A percentile compares a stretch with the other conserved stretches of the same genome.
Evolutionary conservation across 148 eudicot genomes (phyloP).

Genomic region (Fagopyrum tataricum): DNA sequence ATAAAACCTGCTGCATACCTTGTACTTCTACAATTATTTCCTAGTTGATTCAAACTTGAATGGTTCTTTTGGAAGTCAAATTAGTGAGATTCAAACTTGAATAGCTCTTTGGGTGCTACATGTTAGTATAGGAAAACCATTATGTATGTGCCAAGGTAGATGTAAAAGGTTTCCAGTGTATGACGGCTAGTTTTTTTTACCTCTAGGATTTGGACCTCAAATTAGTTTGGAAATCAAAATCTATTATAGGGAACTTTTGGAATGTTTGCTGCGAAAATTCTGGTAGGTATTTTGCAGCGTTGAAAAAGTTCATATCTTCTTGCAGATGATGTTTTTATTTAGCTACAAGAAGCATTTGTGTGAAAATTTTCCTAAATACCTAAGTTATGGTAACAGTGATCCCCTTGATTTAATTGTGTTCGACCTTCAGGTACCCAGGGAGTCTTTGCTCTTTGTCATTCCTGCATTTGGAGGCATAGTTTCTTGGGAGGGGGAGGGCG

Average conservation of each 20-base stretch:
- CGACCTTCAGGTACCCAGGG: slow-evolving; percentile 67
- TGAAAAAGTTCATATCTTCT: too few relatives aligned
- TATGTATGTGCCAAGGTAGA: neutral
- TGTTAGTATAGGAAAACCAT: neutral
- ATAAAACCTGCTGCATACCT: neutral
- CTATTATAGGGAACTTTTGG: neutral
- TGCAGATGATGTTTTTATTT: neutral
- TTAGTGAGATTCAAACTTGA: neutral
- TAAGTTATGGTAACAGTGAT: neutral
- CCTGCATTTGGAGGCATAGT: slow-evolving; percentile 90
- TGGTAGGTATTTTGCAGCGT: too few relatives aligned
- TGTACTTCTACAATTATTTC: neutral
- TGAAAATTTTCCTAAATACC: neutral
- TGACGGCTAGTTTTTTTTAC: neutral
- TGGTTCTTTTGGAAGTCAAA: neutral
- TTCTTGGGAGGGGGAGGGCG: slow-evolving; percentile 94
- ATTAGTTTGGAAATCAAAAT: neutral
- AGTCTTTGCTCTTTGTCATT: slow-evolving; percentile 80
- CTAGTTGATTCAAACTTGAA: neutral
- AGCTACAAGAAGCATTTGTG: neutral
- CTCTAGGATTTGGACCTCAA: neutral
- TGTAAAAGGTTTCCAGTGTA: neutral
- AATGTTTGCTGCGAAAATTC: neutral
- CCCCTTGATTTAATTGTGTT: neutral
- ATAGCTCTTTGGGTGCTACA: neutral